These are phyloP conservation scores for Diaporthe capsici DNA, from an alignment of 2,329 filamentous ascomycete genomes.

Conservation along the genomic window DNA sequence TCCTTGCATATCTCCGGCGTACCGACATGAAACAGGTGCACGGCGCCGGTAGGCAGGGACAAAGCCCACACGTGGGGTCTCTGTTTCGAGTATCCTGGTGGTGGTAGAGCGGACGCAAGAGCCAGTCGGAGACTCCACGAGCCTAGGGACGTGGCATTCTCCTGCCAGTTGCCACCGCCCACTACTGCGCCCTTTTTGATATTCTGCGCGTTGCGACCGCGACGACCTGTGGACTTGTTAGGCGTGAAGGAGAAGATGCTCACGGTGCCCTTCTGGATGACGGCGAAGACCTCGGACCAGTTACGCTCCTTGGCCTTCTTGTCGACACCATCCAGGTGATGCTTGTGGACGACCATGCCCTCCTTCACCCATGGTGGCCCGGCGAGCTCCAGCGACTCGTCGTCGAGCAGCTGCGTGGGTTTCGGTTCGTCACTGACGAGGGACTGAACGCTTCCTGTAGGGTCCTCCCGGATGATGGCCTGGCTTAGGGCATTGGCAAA, in stretches of 20 bases:
- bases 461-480: conserved; percentile 93
- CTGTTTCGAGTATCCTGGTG: conserved; percentile 92
- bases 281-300: conserved; percentile 96
- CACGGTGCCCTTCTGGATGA: conserved; percentile 94
- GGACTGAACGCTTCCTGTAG: conserved; percentile 61
- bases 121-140: conserved; percentile 92
- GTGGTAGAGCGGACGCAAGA: conserved; percentile 88
- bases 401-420: conserved; percentile 81
- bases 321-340: conserved; percentile 90
- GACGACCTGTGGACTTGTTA: conserved; percentile 77
- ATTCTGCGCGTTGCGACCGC: conserved; percentile 64
- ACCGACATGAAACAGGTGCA: conserved; percentile 98
- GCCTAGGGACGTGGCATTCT: conserved; percentile 91
- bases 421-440: conserved; percentile 73
- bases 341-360: conserved; percentile 95
- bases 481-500: conserved; percentile 98
- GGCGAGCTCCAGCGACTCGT: conserved; percentile 90
- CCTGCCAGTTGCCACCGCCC: conserved; percentile 97
- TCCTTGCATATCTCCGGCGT: conserved; percentile 95
- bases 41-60: conserved; percentile 90
- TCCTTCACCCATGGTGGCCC: conserved; percentile 99
- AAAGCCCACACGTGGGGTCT: conserved; percentile 95
- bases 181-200: conserved; percentile 75
- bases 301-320: conserved; percentile 95
- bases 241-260: conserved; percentile 93